Evolutionary conservation across 2,329 filamentous ascomycete species (phyloP), one percentile per base, ranked within the genome.

Genomic region (Cladorrhinum sp.): DNA sequence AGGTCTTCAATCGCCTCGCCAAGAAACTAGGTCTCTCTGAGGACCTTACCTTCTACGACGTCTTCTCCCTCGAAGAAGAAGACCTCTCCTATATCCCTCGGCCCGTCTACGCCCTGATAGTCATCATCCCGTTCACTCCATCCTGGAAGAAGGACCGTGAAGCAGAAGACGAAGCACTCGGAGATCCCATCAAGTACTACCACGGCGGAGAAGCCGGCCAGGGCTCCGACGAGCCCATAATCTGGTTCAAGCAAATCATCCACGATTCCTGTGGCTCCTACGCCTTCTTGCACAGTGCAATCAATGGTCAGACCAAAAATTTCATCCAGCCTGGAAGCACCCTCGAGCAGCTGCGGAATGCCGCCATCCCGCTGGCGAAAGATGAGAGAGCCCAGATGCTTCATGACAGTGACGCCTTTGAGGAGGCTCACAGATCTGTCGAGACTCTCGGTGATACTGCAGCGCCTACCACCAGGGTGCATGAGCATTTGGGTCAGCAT

Each of bases 211-310:
- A 49, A 24, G 57, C 70, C 32, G 69, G 70, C 22, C 64, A 65
- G 7, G 74, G 74, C 1, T 66, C 69, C 4, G 20, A 60, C 20
- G 50, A 61, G 67, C 84, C 89, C 6, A 85, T 93, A 0, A 77
- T 91, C 18, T 96, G 91, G 91, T 95, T 92, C 77, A 87, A 87
- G 70, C 91, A 96, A 74, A 95, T 90, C 0, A 95, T 96, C 68
- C 84, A 86, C 60, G 88, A 95, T 71, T 89, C 91, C 0, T 96
- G 91, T 71, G 91, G 91, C 0, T 81, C 93, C 22, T 92, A 92
- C 69, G 91, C 86, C 0, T 78, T 95, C 4, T 73, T 96, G 8
- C 91, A 96, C 72, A 84, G 84, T 16, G 81, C 89, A 0, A 83
- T 83, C 54, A 96, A 95, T 71, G 90, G 90, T 1, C 78, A 79